Percentiles rank a stretch among this genome's conserved stretches.
These are phyloP conservation scores for Talaromyces nanjingensis DNA, from an alignment of 495 filamentous ascomycete genomes.

Conservation along the genomic window DNA sequence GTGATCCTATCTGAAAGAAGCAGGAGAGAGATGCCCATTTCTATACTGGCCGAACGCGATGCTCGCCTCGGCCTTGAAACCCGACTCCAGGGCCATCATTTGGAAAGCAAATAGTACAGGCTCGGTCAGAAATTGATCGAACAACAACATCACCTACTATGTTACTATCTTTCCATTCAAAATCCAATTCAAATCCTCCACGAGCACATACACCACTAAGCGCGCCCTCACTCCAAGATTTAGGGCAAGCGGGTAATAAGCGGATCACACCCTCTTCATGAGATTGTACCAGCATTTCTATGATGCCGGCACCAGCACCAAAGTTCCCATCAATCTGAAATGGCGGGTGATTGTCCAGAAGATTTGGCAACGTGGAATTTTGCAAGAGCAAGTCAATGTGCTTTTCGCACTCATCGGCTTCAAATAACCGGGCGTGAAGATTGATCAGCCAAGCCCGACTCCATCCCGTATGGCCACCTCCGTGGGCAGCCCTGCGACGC, in stretches of 20 bases:
- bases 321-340: conserved; percentile 52
- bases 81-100: conserved; percentile 12
- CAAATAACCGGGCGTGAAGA: conserved; percentile 25
- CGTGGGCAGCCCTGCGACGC: conserved; percentile 28
- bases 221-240: conserved; percentile 23
- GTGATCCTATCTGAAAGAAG: background rate
- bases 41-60: background rate
- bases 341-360: conserved; percentile 36
- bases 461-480: conserved; percentile 44
- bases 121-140: conserved; percentile 12
- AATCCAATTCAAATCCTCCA: conserved; percentile 34
- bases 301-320: conserved; percentile 38
- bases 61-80: conserved; percentile 10
- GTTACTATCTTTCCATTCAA: conserved; percentile 23
- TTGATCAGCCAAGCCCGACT: conserved; percentile 42
- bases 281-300: conserved; percentile 46
- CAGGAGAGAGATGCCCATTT: background rate
- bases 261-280: conserved; percentile 36
- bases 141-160: conserved; percentile 17
- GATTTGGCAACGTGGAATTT: conserved; percentile 31
- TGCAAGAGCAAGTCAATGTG: conserved; percentile 31
- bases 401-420: conserved; percentile 24
- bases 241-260: conserved; percentile 37
- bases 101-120: conserved; percentile 17
- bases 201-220: conserved; percentile 33